These are phyloP conservation scores for Chaetomium tenue DNA, from an alignment of 495 filamentous ascomycete genomes.

Conservation along the genomic window DNA sequence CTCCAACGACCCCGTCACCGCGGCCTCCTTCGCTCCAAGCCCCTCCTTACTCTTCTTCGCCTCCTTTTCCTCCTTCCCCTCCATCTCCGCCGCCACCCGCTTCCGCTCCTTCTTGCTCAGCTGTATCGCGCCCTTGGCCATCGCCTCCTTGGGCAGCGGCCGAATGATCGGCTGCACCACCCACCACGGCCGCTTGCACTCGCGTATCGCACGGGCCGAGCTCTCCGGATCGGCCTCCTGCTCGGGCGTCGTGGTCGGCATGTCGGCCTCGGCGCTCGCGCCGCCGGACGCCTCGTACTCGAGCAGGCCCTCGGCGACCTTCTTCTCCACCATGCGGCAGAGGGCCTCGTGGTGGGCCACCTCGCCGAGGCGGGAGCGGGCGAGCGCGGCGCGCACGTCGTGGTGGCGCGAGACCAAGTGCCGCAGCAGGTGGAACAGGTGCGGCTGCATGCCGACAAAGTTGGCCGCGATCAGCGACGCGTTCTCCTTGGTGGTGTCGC, in stretches of 20 bases:
- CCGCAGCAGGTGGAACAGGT: constrained; percentile 89
- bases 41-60: constrained; percentile 17
- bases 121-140: constrained; percentile 73
- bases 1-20: constrained; percentile 26
- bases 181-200: constrained; percentile 83
- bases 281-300: constrained; percentile 62
- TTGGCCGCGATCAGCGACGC: constrained; percentile 61
- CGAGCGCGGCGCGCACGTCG: constrained; percentile 78
- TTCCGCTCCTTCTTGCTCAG: constrained; percentile 56
- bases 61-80: constrained; percentile 13
- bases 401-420: constrained; percentile 73
- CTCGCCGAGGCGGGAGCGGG: constrained; percentile 61
- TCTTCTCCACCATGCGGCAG: constrained; percentile 56
- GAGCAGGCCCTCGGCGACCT: constrained; percentile 66
- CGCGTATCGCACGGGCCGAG: constrained; percentile 64
- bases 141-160: constrained; percentile 83
- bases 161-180: constrained; percentile 87
- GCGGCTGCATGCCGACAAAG: constrained; percentile 78
- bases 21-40: constrained; percentile 7
- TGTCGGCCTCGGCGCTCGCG: constrained; percentile 40
- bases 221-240: constrained; percentile 46
- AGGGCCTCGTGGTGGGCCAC: constrained; percentile 70
- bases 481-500: constrained; percentile 36
- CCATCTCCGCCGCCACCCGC: constrained; percentile 36
- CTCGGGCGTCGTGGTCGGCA: constrained; percentile 17